Base-by-base conservation (phyloP, 352 stramenopile genomes). In the Pythium brachiatum region DNA sequence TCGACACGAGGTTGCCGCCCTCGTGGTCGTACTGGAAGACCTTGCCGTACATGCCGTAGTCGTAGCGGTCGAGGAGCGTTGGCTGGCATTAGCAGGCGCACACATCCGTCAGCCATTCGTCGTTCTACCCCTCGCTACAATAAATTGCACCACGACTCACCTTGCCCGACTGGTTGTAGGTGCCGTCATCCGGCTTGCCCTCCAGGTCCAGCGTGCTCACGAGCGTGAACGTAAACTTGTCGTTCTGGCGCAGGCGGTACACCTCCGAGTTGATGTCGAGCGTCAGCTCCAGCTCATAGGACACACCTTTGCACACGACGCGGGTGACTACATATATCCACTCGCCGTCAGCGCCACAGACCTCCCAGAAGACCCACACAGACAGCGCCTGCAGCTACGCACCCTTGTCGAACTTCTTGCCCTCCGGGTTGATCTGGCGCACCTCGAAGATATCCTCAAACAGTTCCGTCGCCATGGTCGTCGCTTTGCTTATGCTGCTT, bases 371-470 rank as follows among this genome's bases (percentile, higher is more conserved):
- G 4, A 21, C 21, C 20, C 15, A 47, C 53, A 21, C 11, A 50
- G 9, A 34, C 20, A 36, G 29, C n/a, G 9, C 18, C 9, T 21
- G 6, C 13, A 23, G 13, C 13, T 11, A 64, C 74, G 61, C 61
- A 94, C 88, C 87, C 79, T 96, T 97, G 76, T 98, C 89, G 60
- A 98, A 98, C 77, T 99, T 99, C 84, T 99, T 99, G 32, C 96
- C 96, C 58, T 99, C 96, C 20, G 97, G 97, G 78, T 99, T 99
- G 25, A 99, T 67, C 63, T 97, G 81, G 43, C 88, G 97, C 62
- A 99, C 94, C 82, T 98, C 93, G 71, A 99, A 99, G 63, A 99
- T 99, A 78, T 99, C 97, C 80, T 99, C 96, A 86, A 99, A 99
- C 51, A 99, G 74, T 69, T 95, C 85, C 23, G 86, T 93, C 73